Evolutionary conservation across 2,329 filamentous ascomycete species (phyloP), one percentile per base, ranked within the genome.

Genomic region (Aspergillus texensis): DNA sequence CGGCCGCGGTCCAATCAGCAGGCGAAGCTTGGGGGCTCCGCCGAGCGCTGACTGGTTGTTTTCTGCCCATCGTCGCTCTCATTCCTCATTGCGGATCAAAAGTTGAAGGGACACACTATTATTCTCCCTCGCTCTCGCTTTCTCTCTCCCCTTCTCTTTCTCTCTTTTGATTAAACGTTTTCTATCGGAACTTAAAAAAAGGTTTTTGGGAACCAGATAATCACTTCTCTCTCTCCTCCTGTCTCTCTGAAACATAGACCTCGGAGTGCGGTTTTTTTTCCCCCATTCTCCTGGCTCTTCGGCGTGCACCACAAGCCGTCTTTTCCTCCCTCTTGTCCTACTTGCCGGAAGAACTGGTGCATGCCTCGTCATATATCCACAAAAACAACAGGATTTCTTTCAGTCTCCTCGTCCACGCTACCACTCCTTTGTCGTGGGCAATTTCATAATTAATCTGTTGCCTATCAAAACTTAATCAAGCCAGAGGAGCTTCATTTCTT

Each of bases 291-390:
- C 62, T 57, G 57, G 53, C 39, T 60, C 61, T 63, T 53, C 52
- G 63, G 66, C 67, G 68, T 71, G 66, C 66, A 68, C 64, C 67
- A 62, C 71, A 72, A 41, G 70, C 69, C 71, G 64, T 68, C 70
- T 72, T 70, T 70, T 68, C 69, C 65, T 67, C 65, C 61, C 39
- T 71, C 71, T 67, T 67, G 74, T 73, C 68, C 68, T 57, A 61
- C 68, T 65, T 67, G 66, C 67, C 67, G 68, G 66, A 70, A 70
- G 67, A 70, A 67, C 67, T 72, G 72, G 73, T 75, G 74, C 70
- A 75, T 75, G 73, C 73, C 74, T 75, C 75, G 75, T 77, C 75
- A 77, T 76, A 76, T 75, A 67, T 68, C 75, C 75, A 77, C 75
- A 77, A 75, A 76, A 75, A 74, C 75, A 76, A 67, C 69, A 60